Conservation (phyloP, 2,329 filamentous ascomycete genomes). For the Verticillium alfalfae region DNA sequence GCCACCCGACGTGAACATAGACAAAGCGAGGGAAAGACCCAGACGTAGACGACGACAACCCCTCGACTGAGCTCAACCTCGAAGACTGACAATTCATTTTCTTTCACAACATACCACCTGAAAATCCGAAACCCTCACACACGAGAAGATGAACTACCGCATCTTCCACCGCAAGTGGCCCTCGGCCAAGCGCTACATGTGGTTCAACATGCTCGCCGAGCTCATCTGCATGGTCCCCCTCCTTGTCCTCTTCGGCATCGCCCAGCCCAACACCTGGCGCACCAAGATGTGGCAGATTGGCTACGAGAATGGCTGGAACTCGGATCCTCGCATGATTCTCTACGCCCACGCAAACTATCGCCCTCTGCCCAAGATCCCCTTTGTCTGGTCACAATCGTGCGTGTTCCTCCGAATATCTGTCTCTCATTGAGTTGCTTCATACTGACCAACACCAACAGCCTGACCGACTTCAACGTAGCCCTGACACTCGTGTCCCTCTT, state of each 20-base stretch:
- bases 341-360: slow-evolving; percentile 70
- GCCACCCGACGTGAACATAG: neutral
- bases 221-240: slow-evolving; percentile 58
- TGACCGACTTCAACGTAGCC: slow-evolving; percentile 71
- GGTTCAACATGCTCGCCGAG: slow-evolving; percentile 60
- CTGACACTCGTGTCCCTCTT: slow-evolving; percentile 73
- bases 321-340: slow-evolving; percentile 61
- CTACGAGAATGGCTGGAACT: slow-evolving; percentile 66
- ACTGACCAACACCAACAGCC: slow-evolving; percentile 35
- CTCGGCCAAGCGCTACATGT: slow-evolving; percentile 37
- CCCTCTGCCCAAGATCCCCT: slow-evolving; percentile 54
- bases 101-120: neutral
- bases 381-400: slow-evolving; percentile 71
- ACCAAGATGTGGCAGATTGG: slow-evolving; percentile 70
- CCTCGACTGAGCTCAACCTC: neutral
- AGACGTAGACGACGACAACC: neutral
- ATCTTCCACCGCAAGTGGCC: slow-evolving; percentile 56
- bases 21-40: neutral
- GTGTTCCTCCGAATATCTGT: slow-evolving; percentile 23
- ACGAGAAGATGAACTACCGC: slow-evolving; percentile 36
- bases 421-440: neutral
- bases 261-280: slow-evolving; percentile 67
- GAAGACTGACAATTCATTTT: neutral
- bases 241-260: slow-evolving; percentile 65
- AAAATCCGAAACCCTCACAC: neutral